Conservation (phyloP, 495 filamentous ascomycete species). For the Penicillium angulare region DNA sequence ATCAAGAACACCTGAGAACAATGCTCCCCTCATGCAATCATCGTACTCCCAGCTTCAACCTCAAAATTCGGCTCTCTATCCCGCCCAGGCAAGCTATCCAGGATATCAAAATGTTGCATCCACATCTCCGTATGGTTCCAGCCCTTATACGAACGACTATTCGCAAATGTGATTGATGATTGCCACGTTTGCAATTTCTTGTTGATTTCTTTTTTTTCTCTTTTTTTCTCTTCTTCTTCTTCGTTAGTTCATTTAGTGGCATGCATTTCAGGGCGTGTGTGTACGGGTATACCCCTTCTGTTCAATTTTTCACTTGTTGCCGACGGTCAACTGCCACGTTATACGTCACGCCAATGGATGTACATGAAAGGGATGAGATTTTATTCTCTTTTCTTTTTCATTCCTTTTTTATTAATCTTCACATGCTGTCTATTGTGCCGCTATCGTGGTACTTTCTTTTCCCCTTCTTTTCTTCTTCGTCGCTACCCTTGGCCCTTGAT, state of each 20-base stretch:
- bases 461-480: neutral
- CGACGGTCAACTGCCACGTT: conserved; percentile 8
- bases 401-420: conserved; percentile 1
- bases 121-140: conserved; percentile 13
- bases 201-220: neutral
- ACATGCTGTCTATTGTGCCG: neutral
- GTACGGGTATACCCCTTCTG: conserved; percentile 15
- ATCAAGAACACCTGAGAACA: conserved; percentile 18
- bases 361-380: conserved; percentile 16
- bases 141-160: conserved; percentile 19
- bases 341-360: conserved; percentile 14
- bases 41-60: conserved; percentile 22
- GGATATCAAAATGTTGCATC: conserved; percentile 19
- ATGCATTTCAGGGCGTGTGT: conserved; percentile 14
- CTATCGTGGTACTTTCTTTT: conserved; percentile 1
- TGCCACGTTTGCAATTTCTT: neutral
- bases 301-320: conserved; percentile 4
- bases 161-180: conserved; percentile 22
- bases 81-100: conserved; percentile 13
- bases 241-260: neutral
- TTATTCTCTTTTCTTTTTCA: conserved; percentile 8
- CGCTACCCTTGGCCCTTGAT: no score
- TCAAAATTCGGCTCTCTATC: conserved; percentile 15
- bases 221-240: conserved; percentile 1
- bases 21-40: conserved; percentile 24